phyloP scores from a whole-genome alignment of 352 stramenopile species.

The Aphanomyces invadans region DNA sequence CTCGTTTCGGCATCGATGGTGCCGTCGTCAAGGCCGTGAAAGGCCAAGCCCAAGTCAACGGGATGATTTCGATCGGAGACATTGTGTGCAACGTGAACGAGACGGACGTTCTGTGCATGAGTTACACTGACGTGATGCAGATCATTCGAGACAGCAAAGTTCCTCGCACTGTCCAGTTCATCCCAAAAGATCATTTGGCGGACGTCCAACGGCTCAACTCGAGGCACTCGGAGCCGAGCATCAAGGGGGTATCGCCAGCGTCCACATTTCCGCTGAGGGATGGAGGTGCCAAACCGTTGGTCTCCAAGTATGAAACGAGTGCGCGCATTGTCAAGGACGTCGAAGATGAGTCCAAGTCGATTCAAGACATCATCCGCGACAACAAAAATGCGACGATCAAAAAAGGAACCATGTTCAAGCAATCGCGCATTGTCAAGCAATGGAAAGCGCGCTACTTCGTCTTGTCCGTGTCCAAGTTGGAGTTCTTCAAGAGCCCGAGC shows the following conservation, averaged over 20 bases:
- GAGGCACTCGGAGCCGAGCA: constrained; percentile 67
- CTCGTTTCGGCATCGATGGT: constrained; percentile 74
- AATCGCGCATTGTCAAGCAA: constrained; percentile 70
- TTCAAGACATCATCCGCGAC: constrained; percentile 74
- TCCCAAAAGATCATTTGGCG: constrained; percentile 75
- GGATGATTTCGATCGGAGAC: constrained; percentile 75
- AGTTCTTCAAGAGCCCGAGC: constrained; percentile 78
- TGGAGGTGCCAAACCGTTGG: constrained; percentile 31
- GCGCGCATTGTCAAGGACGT: constrained; percentile 70
- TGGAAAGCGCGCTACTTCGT: constrained; percentile 87
- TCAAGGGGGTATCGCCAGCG: constrained; percentile 28
- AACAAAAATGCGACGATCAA: constrained; percentile 83
- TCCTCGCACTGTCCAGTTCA: constrained; percentile 76
- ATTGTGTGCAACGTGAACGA: constrained; percentile 86
- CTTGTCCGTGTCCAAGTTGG: constrained; percentile 77
- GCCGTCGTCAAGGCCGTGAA: constrained; percentile 74
- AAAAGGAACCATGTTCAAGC: constrained; percentile 84
- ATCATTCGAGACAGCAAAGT: constrained; percentile 54
- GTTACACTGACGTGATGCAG: constrained; percentile 79
- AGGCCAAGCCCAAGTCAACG: constrained; percentile 72
- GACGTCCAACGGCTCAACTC: constrained; percentile 81
- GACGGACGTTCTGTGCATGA: constrained; percentile 73
- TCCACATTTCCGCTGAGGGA: not conserved
- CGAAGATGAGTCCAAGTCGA: constrained; percentile 67
- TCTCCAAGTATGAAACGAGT: constrained; percentile 32